Conservation (phyloP, 2,329 filamentous ascomycete species). For the Calonectria ilicicola region DNA sequence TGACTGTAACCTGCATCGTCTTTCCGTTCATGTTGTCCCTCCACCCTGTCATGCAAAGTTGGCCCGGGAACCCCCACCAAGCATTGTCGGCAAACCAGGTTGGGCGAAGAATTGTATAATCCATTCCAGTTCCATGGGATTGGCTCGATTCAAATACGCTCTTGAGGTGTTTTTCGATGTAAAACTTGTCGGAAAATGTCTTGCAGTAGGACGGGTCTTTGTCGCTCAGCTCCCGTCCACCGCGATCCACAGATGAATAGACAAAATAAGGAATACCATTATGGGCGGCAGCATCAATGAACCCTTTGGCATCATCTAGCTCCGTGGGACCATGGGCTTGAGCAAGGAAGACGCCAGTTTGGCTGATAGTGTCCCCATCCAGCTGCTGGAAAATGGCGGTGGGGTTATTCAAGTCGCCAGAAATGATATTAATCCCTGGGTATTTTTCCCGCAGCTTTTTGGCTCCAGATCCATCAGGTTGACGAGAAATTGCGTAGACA, state of each 20-base stretch:
- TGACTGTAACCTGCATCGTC: slow-evolving; percentile 40
- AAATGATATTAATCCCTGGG: slow-evolving; percentile 61
- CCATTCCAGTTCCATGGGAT: slow-evolving; percentile 27
- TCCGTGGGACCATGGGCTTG: slow-evolving; percentile 53
- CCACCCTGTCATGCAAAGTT: slow-evolving; percentile 43
- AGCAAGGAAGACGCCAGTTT: slow-evolving; percentile 37
- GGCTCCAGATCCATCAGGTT: slow-evolving; percentile 57
- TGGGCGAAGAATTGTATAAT: slow-evolving; percentile 44
- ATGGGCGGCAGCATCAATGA: slow-evolving; percentile 63
- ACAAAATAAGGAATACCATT: slow-evolving; percentile 68
- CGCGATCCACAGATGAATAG: slow-evolving; percentile 74
- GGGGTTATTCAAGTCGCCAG: slow-evolving; percentile 65
- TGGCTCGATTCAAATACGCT: slow-evolving; percentile 43
- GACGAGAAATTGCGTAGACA: slow-evolving; percentile 63
- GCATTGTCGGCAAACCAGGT: slow-evolving; percentile 44
- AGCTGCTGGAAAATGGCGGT: slow-evolving; percentile 57
- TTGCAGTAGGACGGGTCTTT: slow-evolving; percentile 41
- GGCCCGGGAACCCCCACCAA: slow-evolving; percentile 40
- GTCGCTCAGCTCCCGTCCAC: slow-evolving; percentile 66
- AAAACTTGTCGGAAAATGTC: slow-evolving; percentile 61
- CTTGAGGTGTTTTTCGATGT: slow-evolving; percentile 69
- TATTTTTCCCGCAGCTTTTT: slow-evolving; percentile 46
- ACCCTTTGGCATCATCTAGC: slow-evolving; percentile 60
- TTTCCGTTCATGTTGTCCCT: slow-evolving; percentile 41
- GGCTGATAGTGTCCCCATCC: slow-evolving; percentile 20